Base-by-base conservation (phyloP, 257 asterid species). In the Ligustrum vulgare region DNA sequence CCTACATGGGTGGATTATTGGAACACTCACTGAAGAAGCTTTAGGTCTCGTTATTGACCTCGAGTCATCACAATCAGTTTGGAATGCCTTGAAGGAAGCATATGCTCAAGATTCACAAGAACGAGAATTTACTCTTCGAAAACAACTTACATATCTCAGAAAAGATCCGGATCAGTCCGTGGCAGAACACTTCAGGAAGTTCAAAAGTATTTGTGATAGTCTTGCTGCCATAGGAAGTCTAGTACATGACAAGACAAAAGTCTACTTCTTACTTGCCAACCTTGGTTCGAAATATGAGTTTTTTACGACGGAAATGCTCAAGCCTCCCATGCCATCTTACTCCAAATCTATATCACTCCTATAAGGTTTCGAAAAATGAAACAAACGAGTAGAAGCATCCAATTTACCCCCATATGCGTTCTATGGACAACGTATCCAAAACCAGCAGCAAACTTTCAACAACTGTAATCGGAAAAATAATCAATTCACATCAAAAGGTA, bases 1-100 rank as follows among this genome's bases (percentile, higher is more conserved):
- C 12, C 51, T 68, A 68, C 54, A 7, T 68, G 72, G 72, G 22
- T 68, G 18, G 49, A 68, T 68, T 2, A 69, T 36, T 49, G 58
- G 58, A 49, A 49, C 58, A 49, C 58, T 49, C 58, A 49, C 22
- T 1, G 22, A 49, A 49, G 56, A 69, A 35, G 72, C 72, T 8
- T n/a, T 69, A 13, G 62, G 73, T 13, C 35, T 69, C 23, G 20
- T 37, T 4, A 69, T 69, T 69, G 73, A 20, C 45, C 73, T 41
- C 8, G 36, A 69, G n/a, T 37, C 35, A n/a, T 36, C 58, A 32
- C 28, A n/a, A 16, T 32, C 45, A 22, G 60, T 69, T 2, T 69
- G 62, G 73, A 69, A 16, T 32, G 35, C 62, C 9, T 35, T 69
- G 31, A 41, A 69, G 12, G 58, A 69, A 69, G 62, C 73, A 16